A percentile compares a stretch with the other conserved stretches of the same genome.
phyloP scores from a whole-genome alignment of 352 stramenopile species.

The Globisporangium irregulare region DNA sequence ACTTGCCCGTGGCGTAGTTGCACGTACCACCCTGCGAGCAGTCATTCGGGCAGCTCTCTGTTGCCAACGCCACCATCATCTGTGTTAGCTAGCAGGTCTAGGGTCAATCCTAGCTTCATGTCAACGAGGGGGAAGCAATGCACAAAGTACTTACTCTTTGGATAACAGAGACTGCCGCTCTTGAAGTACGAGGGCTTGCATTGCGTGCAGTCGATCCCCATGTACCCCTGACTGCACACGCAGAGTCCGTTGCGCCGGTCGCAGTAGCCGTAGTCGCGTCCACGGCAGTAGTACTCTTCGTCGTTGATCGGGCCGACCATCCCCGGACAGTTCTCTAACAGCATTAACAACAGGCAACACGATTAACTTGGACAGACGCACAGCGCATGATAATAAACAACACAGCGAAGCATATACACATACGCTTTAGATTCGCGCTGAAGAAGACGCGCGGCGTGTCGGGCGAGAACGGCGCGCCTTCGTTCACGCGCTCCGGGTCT shows the following conservation, averaged over 20 bases:
- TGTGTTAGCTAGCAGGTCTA: too few relatives aligned
- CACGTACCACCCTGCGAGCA: constrained; percentile 87
- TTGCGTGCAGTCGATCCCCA: constrained; percentile 83
- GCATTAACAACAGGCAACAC: background rate
- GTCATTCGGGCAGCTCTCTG: constrained; percentile 85
- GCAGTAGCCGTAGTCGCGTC: constrained; percentile 92
- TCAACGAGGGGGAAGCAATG: too few relatives aligned
- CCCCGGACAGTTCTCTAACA: constrained; percentile 62
- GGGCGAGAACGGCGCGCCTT: constrained; percentile 74
- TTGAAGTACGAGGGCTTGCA: constrained; percentile 89
- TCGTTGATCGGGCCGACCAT: constrained; percentile 89
- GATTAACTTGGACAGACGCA: background rate
- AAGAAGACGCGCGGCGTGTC: constrained; percentile 66
- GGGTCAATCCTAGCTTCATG: too few relatives aligned
- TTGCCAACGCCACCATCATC: background rate
- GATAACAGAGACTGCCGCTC: constrained; percentile 82
- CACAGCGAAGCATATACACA: background rate
- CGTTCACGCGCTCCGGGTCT: constrained; percentile 73
- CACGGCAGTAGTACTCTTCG: constrained; percentile 90
- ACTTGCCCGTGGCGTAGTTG: constrained; percentile 87
- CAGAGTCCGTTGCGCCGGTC: constrained; percentile 91
- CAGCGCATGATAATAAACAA: background rate
- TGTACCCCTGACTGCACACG: constrained; percentile 94
- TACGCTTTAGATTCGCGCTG: constrained; percentile 36
- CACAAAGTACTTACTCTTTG: constrained; percentile 57